Evolutionary conservation across 805 yeast species (phyloP), one percentile per base, ranked within the genome.

Genomic region (Wickerhamiella brachini): DNA sequence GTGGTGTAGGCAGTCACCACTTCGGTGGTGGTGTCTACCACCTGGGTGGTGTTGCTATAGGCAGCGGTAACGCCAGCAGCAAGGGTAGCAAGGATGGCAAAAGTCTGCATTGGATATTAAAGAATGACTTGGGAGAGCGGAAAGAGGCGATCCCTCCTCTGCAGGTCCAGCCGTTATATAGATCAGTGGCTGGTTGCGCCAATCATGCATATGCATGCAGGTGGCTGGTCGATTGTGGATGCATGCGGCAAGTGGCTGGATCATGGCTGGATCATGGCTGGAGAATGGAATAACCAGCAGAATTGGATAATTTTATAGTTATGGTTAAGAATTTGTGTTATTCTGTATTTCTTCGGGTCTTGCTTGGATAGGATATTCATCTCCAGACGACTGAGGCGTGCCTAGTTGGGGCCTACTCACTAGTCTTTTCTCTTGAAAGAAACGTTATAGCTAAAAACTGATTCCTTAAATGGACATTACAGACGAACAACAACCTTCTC

Each of bases 41-140:
- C 24, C 13, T 22, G 10, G 52, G 34, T 38, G 50, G 54, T 43
- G 44, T 67, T 88, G 50, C 53, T 43, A 41, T 67, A 88, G 47
- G 12, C 34, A 21, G 46, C 46, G 12, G 89, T 81, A 70, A 81
- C 77, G 75, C 71, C 77, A 65, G 73, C 81, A 63, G 83, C 78
- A 62, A 80, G 53, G 20, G 48, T 17, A 17, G 37, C 24, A 17
- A 42, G 9, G 15, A 20, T 18, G 22, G 50, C 26, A 21, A 41
- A 9, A n/a, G 18, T 42, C 22, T n/a, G 20, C n/a, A 42, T 24
- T 37, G 20, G 5, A 42, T 17, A 4, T n/a, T 15, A 37, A 37
- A n/a, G 41, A 37, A 20, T 37, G 41, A 37, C 17, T 29, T 37
- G 20, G 2, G 18, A 37, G 41, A 37, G 41, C 8, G 41, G 41